A percentile compares a stretch with the other conserved stretches of the same genome.
These are phyloP conservation scores for Mortierella sp. DNA, from an alignment of 371 early-diverging fungal genomes.

Conservation along the genomic window DNA sequence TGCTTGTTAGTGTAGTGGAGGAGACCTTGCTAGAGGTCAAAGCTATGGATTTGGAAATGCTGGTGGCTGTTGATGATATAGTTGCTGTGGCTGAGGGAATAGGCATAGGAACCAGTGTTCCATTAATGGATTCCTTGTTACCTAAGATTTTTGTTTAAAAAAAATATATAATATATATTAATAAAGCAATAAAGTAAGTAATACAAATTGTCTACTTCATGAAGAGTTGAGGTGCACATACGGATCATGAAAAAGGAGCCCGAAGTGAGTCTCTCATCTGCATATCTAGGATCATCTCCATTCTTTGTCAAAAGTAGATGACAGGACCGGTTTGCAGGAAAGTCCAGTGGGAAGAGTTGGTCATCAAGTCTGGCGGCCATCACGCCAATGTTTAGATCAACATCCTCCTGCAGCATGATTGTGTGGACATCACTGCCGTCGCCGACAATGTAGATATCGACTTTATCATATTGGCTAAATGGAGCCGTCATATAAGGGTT, in stretches of 20 bases:
- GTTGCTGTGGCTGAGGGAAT: conserved; percentile 1
- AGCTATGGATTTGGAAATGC: background rate
- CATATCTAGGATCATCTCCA: conserved; percentile 19
- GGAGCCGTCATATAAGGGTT: conserved; percentile 22
- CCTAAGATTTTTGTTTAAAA: conserved; percentile 21
- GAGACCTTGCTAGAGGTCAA: background rate
- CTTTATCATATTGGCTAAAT: conserved; percentile 35
- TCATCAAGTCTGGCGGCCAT: conserved; percentile 17
- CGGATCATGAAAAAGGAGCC: conserved; percentile 43
- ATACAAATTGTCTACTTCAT: background rate
- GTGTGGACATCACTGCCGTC: conserved; percentile 7
- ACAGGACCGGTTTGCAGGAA: conserved; percentile 33
- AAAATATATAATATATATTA: background rate
- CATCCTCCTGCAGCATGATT: conserved; percentile 10
- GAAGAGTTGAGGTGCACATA: conserved; percentile 13
- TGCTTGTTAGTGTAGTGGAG: background rate
- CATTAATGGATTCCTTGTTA: conserved; percentile 31
- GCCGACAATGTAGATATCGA: conserved; percentile 40
- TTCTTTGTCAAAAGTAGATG: conserved; percentile 18
- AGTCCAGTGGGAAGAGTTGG: conserved; percentile 18
- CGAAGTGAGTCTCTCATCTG: conserved; percentile 29
- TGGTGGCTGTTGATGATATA: background rate
- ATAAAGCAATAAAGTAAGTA: background rate
- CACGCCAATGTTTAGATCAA: conserved; percentile 19
- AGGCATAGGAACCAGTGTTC: conserved; percentile 32